These are phyloP conservation scores for Peronospora destructor DNA, from an alignment of 352 stramenopile genomes.

Conservation along the genomic window DNA sequence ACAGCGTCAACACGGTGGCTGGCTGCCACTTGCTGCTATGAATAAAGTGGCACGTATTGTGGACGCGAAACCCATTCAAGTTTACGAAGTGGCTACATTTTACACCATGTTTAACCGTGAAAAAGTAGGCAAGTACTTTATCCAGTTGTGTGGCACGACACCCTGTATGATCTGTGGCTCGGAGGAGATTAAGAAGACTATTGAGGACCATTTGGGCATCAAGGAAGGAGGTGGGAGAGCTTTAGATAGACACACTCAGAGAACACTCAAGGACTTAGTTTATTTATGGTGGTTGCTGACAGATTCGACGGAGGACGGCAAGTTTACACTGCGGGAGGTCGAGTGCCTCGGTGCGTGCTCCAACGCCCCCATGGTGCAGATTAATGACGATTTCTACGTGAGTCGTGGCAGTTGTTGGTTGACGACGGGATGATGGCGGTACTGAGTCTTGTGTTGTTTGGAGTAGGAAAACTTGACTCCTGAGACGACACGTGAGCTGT, in stretches of 20 bases:
- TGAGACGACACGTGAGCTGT: slow-evolving; percentile 93
- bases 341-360: slow-evolving; percentile 98
- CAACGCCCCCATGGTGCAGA: slow-evolving; percentile 99
- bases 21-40: slow-evolving; percentile 97
- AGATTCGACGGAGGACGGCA: slow-evolving; percentile 75
- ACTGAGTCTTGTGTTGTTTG: slow-evolving; percentile 12
- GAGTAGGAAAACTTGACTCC: slow-evolving; percentile 96
- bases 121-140: slow-evolving; percentile 93
- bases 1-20: slow-evolving; percentile 95
- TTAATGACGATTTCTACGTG: slow-evolving; percentile 97
- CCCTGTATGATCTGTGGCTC: slow-evolving; percentile 99
- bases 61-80: slow-evolving; percentile 91
- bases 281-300: slow-evolving; percentile 2
- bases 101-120: slow-evolving; percentile 99
- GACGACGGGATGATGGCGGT: slow-evolving; percentile 1
- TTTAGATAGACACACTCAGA: background rate
- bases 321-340: slow-evolving; percentile 95
- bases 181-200: slow-evolving; percentile 99
- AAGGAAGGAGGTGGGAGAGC: slow-evolving; percentile 85
- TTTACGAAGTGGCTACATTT: slow-evolving; percentile 99
- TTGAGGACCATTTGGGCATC: slow-evolving; percentile 95
- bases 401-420: slow-evolving; percentile 3
- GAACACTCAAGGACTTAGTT: background rate
- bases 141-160: slow-evolving; percentile 98
- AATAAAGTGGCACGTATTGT: slow-evolving; percentile 99